A percentile compares a stretch with the other conserved stretches of the same genome.
Evolutionary conservation across 805 yeast species (phyloP).

Genomic region (Zygoascus flipseniorum): DNA sequence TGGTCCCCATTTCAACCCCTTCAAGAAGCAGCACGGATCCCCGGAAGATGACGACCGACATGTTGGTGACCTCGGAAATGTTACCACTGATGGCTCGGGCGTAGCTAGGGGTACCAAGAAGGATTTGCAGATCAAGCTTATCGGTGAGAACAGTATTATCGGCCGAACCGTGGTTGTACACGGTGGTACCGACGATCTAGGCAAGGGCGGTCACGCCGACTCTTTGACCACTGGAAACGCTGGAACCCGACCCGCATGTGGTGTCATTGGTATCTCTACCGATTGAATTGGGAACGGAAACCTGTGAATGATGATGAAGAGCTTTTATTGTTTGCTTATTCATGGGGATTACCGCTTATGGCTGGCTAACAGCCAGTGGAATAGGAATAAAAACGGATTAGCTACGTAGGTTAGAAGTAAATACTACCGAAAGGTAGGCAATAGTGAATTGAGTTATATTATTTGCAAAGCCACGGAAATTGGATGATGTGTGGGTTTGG

Average conservation of each 20-base stretch:
- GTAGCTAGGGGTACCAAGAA: conserved; percentile 83
- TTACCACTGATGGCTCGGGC: conserved; percentile 79
- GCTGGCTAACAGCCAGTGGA: too few species aligned
- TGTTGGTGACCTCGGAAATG: conserved; percentile 96
- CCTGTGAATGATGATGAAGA: background rate
- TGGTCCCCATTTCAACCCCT: conserved; percentile 96
- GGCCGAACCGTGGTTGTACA: conserved; percentile 97
- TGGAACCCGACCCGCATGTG: conserved; percentile 97
- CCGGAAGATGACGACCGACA: conserved; percentile 76
- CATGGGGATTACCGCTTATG: background rate
- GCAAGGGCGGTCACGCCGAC: conserved; percentile 88
- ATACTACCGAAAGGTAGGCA: too few species aligned
- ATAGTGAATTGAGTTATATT: too few species aligned
- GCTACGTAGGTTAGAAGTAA: too few species aligned
- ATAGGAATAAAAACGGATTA: too few species aligned
- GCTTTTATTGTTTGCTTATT: background rate
- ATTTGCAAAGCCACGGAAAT: too few species aligned
- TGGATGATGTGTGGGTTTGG: too few species aligned
- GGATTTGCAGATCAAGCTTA: conserved; percentile 67
- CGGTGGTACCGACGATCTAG: conserved; percentile 87
- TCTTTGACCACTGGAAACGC: conserved; percentile 95
- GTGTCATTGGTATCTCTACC: conserved; percentile 79
- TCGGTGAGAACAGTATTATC: conserved; percentile 79
- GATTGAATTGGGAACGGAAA: conserved; percentile 20
- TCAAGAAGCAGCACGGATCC: conserved; percentile 82